Evolutionary conservation across 176 grass and related monocot species (phyloP).

Genomic region (Paspalum notatum): DNA sequence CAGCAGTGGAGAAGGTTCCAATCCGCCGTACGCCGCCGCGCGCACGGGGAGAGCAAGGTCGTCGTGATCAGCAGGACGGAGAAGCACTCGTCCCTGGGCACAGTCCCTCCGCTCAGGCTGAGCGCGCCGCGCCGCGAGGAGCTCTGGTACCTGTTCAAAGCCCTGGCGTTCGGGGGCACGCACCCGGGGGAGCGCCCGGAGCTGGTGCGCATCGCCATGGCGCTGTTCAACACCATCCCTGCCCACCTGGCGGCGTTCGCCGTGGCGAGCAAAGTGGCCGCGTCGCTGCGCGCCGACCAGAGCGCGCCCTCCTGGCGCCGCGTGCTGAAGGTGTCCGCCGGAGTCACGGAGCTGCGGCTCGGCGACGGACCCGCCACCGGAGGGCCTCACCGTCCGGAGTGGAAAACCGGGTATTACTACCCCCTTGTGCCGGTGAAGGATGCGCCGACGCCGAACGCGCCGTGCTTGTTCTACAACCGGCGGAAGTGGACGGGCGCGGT

Average conservation of each 20-base stretch:
- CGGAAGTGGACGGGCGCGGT: background rate
- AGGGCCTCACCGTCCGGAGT: background rate
- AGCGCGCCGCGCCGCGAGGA: background rate
- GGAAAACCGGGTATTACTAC: background rate
- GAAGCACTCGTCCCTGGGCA: background rate
- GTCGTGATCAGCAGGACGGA: background rate
- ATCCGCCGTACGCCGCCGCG: background rate
- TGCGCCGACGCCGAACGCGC: background rate
- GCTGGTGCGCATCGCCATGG: background rate
- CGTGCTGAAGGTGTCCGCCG: background rate
- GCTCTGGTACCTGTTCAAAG: conserved; percentile 18
- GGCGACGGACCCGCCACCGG: background rate
- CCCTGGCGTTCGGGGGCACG: background rate
- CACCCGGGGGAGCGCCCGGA: background rate
- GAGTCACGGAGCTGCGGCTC: background rate
- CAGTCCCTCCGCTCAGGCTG: background rate
- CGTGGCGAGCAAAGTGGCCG: background rate
- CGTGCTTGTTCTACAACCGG: background rate
- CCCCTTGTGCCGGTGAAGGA: background rate
- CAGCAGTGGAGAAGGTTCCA: background rate
- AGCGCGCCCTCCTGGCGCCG: background rate
- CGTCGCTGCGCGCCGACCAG: background rate
- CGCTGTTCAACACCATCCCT: background rate
- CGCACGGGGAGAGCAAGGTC: background rate
- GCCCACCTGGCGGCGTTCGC: background rate